phyloP scores from a whole-genome alignment of 345 rosid species.

The Heritiera littoralis region DNA sequence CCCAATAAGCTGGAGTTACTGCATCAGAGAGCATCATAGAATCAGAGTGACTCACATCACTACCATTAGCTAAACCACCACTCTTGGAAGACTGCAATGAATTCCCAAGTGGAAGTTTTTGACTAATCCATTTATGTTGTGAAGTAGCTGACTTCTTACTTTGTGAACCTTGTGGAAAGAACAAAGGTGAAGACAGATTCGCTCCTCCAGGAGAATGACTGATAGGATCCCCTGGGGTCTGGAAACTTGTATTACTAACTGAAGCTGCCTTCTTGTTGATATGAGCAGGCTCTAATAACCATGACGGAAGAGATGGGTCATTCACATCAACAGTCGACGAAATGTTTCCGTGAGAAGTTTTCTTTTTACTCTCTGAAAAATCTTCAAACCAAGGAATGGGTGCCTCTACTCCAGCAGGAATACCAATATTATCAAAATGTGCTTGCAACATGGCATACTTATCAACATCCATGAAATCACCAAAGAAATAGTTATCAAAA shows the following conservation, averaged over 20 bases:
- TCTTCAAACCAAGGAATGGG: conserved; percentile 59
- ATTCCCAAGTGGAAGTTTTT: conserved; percentile 21
- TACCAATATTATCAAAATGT: conserved; percentile 59
- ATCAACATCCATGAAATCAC: conserved; percentile 43
- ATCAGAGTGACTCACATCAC: conserved; percentile 20
- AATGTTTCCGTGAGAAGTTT: conserved; percentile 30
- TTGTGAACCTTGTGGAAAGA: conserved; percentile 21
- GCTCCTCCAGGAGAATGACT: conserved; percentile 29
- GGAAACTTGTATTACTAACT: conserved; percentile 27
- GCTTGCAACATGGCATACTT: conserved; percentile 58
- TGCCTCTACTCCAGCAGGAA: conserved; percentile 83
- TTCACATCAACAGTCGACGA: conserved; percentile 9
- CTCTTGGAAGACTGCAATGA: background rate
- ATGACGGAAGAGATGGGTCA: conserved; percentile 11
- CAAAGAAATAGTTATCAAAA: conserved; percentile 23
- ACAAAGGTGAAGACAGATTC: conserved; percentile 27
- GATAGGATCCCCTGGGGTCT: conserved; percentile 10
- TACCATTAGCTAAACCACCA: conserved; percentile 29
- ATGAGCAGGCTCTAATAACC: conserved; percentile 22
- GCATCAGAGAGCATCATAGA: conserved; percentile 20
- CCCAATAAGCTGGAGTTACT: conserved; percentile 19
- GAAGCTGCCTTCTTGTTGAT: conserved; percentile 27
- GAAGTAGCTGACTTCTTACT: conserved; percentile 26
- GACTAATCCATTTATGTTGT: conserved; percentile 22
- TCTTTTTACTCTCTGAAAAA: conserved; percentile 31